Evolutionary conservation across 306 rosid species (phyloP).

Genomic region (Vachellia pachyceras): DNA sequence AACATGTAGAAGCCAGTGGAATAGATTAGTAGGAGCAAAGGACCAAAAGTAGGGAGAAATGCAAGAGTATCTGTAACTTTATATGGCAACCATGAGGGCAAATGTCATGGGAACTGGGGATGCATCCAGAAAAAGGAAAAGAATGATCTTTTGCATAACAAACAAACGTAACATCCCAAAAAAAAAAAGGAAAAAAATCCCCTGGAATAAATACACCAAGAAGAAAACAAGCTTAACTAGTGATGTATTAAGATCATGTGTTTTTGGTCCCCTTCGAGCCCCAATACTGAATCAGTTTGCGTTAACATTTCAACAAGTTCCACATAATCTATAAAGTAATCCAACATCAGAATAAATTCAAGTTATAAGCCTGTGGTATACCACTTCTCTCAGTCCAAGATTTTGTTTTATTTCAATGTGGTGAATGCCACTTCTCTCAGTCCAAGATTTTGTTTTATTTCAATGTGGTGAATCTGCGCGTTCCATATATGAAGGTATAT

Average conservation of each 20-base stretch:
- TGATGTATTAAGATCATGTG: background rate
- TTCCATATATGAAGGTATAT: background rate
- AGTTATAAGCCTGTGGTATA: conserved; percentile 1
- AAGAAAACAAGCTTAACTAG: background rate
- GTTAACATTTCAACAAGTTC: background rate
- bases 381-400: conserved; percentile 8
- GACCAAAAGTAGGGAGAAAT: too few relatives aligned
- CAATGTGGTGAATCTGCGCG: conserved; percentile 23
- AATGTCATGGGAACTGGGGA: background rate
- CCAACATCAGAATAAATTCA: conserved; percentile 16
- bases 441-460: conserved; percentile 20
- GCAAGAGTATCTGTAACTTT: background rate
- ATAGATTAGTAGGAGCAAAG: too few relatives aligned
- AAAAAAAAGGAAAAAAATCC: too few relatives aligned
- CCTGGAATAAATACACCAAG: background rate
- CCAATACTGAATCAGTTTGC: conserved; percentile 1
- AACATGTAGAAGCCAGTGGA: too few relatives aligned
- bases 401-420: conserved; percentile 25
- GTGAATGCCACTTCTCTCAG: conserved; percentile 16
- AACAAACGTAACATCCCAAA: background rate
- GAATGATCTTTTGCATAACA: background rate
- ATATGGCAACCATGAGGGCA: background rate
- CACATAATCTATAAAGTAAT: conserved; percentile 6
- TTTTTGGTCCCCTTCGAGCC: conserved; percentile 5
- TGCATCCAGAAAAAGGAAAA: conserved; percentile 6